These are phyloP conservation scores for Lippia alba DNA, from an alignment of 305 asterid species.

Conservation along the genomic window DNA sequence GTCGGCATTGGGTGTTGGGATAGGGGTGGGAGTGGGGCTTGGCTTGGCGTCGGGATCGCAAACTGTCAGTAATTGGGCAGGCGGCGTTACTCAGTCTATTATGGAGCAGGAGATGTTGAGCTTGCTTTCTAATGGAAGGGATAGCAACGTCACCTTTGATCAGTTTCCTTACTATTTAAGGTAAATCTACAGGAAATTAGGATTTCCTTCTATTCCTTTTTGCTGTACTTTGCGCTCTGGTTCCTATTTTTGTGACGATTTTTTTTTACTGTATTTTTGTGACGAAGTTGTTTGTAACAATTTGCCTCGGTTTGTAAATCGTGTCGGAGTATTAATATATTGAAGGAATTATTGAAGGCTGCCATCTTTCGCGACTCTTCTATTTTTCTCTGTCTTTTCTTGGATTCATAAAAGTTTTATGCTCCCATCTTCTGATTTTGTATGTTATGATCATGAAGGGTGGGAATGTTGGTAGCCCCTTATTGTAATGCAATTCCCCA, in stretches of 20 bases:
- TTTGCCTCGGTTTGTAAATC: not conserved
- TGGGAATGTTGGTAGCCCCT: too few species aligned
- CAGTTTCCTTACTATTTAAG: constrained; percentile 81
- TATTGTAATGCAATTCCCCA: too few species aligned
- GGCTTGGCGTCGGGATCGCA: constrained; percentile 82
- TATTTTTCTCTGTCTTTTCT: not conserved
- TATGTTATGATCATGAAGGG: too few species aligned
- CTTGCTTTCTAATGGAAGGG: constrained; percentile 60
- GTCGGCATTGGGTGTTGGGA: constrained; percentile 86
- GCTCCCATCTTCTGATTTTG: not conserved
- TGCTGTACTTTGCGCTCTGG: not conserved
- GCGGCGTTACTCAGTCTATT: constrained; percentile 44
- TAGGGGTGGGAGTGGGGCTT: constrained; percentile 83
- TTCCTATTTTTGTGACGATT: not conserved
- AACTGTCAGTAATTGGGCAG: constrained; percentile 56
- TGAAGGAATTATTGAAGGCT: not conserved
- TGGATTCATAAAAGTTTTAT: not conserved
- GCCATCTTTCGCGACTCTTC: constrained; percentile 1
- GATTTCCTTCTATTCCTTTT: not conserved
- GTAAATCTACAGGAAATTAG: constrained; percentile 37
- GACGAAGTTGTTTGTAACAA: not conserved
- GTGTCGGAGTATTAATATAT: not conserved
- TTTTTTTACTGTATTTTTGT: too few species aligned
- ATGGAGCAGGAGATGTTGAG: constrained; percentile 78
- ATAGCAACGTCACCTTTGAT: constrained; percentile 70